Percentiles rank a stretch among this genome's conserved stretches.
Evolutionary conservation across 108 stramenopile genomes (phyloP).

Genomic region (Skeletonema marinoi): DNA sequence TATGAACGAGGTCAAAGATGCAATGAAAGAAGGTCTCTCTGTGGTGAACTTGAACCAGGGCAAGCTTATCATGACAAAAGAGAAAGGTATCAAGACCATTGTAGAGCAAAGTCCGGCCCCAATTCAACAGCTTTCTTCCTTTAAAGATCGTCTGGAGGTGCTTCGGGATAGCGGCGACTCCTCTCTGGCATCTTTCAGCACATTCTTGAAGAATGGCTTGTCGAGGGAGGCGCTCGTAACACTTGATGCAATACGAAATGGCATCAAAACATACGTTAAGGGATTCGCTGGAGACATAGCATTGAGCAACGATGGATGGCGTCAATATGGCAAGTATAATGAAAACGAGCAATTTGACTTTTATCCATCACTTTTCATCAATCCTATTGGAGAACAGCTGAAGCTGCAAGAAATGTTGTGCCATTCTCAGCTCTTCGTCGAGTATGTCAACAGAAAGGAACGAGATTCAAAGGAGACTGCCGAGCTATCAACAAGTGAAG

Average conservation of each 20-base stretch:
- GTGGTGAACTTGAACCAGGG: conserved; percentile 21
- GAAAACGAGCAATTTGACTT: conserved; percentile 16
- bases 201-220: conserved; percentile 13
- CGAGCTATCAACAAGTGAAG: neutral
- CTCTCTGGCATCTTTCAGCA: neutral
- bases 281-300: conserved; percentile 24
- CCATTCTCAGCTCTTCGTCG: conserved; percentile 21
- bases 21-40: conserved; percentile 24
- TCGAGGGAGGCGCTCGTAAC: conserved; percentile 18
- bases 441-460: conserved; percentile 7
- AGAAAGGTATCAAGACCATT: neutral
- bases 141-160: neutral
- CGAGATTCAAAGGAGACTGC: neutral
- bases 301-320: conserved; percentile 9
- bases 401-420: conserved; percentile 35
- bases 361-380: conserved; percentile 20
- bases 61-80: neutral
- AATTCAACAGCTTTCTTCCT: conserved; percentile 7
- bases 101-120: neutral
- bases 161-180: neutral
- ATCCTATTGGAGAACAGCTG: conserved; percentile 13
- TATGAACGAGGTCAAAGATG: conserved; percentile 14
- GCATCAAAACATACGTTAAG: neutral
- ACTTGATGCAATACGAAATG: conserved; percentile 1
- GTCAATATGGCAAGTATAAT: conserved; percentile 8